These are phyloP conservation scores for Penicillium herquei DNA, from an alignment of 495 filamentous ascomycete species.

Conservation along the genomic window DNA sequence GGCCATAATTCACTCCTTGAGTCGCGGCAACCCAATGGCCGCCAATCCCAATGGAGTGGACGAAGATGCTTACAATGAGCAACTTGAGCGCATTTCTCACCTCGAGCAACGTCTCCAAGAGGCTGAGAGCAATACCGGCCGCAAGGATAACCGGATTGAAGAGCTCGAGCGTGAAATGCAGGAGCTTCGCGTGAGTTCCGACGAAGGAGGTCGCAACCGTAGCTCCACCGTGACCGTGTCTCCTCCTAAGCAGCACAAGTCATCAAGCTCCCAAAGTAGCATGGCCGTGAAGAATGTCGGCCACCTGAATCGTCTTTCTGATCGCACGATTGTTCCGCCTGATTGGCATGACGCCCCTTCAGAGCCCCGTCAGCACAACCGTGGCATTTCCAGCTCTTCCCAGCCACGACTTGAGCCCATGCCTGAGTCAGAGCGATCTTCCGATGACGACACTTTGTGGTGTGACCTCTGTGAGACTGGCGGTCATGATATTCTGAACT, in stretches of 20 bases:
- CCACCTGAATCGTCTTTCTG: constrained; percentile 45
- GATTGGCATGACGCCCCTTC: constrained; percentile 42
- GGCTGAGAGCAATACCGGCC: constrained; percentile 65
- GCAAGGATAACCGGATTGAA: constrained; percentile 74
- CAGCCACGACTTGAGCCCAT: constrained; percentile 49
- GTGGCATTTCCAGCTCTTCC: constrained; percentile 33
- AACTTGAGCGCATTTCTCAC: constrained; percentile 35
- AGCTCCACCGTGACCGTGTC: constrained; percentile 45
- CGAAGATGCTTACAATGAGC: constrained; percentile 18
- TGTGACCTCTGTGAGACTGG: constrained; percentile 93
- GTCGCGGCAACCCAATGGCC: constrained; percentile 58
- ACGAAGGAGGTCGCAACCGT: constrained; percentile 27
- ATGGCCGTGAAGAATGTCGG: constrained; percentile 21
- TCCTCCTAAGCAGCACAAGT: constrained; percentile 36
- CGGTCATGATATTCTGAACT: constrained; percentile 93
- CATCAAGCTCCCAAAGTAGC: constrained; percentile 33
- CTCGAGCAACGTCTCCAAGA: constrained; percentile 79
- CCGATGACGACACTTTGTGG: constrained; percentile 77
- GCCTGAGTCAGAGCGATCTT: constrained; percentile 72
- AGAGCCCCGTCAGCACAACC: constrained; percentile 34
- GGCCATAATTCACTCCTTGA: constrained; percentile 95
- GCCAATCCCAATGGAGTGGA: constrained; percentile 29
- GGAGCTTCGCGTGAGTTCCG: constrained; percentile 43
- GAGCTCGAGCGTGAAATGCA: constrained; percentile 89
- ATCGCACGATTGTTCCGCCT: constrained; percentile 45